These are phyloP conservation scores for Beauveria bassiana DNA, from an alignment of 2,329 filamentous ascomycete species.

Conservation along the genomic window DNA sequence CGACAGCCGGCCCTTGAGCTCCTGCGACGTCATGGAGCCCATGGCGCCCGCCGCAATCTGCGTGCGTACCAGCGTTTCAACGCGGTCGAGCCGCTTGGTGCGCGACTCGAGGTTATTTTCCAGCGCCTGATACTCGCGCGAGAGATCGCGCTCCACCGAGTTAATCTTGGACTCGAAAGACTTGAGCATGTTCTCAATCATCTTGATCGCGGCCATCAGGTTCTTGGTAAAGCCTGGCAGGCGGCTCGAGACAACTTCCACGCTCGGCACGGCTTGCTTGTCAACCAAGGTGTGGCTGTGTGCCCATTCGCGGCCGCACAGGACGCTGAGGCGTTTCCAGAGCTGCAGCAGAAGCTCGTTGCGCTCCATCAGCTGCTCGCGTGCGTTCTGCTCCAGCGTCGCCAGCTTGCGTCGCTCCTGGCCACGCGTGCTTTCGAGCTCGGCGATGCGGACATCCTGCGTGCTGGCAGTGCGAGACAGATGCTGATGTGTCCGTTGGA, in stretches of 20 bases:
- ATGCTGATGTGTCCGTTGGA: slow-evolving; percentile 80
- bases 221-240: slow-evolving; percentile 87
- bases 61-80: slow-evolving; percentile 72
- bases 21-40: slow-evolving; percentile 36
- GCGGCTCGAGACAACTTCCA: slow-evolving; percentile 80
- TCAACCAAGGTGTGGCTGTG: slow-evolving; percentile 85
- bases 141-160: slow-evolving; percentile 79
- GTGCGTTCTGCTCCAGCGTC: slow-evolving; percentile 69
- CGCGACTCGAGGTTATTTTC: slow-evolving; percentile 74
- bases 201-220: slow-evolving; percentile 77
- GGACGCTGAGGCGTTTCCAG: slow-evolving; percentile 78
- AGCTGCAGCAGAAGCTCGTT: slow-evolving; percentile 82
- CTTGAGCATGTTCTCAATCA: slow-evolving; percentile 70
- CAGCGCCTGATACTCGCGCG: slow-evolving; percentile 80
- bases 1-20: slow-evolving; percentile 39
- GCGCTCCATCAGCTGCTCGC: slow-evolving; percentile 81
- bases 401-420: slow-evolving; percentile 72
- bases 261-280: slow-evolving; percentile 70
- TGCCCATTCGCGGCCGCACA: slow-evolving; percentile 89
- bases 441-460: slow-evolving; percentile 75
- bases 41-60: slow-evolving; percentile 46
- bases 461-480: slow-evolving; percentile 79
- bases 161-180: slow-evolving; percentile 76
- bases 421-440: slow-evolving; percentile 73
- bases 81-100: slow-evolving; percentile 75